These are phyloP conservation scores for Podila horticola DNA, from an alignment of 192 early-diverging fungal species.

Conservation along the genomic window DNA sequence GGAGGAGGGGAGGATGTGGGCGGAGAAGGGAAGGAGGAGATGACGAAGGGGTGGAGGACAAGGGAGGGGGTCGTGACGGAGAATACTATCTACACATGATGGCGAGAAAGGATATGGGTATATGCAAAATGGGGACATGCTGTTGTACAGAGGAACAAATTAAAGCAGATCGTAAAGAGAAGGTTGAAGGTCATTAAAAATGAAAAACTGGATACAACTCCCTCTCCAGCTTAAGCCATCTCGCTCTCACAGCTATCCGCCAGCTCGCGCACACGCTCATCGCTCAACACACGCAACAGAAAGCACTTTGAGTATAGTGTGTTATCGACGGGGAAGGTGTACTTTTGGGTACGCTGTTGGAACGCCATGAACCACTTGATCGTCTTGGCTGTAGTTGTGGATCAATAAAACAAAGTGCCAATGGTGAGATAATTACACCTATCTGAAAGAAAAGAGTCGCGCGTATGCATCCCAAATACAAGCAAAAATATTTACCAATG, in stretches of 20 bases:
- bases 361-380: constrained; percentile 49
- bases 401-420: neutral
- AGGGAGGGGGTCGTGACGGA: neutral
- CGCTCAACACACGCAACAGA: constrained; percentile 26
- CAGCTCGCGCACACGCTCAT: constrained; percentile 22
- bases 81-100: too few species aligned
- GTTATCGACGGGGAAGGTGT: constrained; percentile 36
- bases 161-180: neutral
- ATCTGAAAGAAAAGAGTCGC: neutral
- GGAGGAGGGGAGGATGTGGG: too few species aligned
- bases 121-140: too few species aligned
- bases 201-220: neutral
- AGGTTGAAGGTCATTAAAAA: neutral
- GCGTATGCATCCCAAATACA: neutral
- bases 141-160: neutral
- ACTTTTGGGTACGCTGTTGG: constrained; percentile 28
- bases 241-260: constrained; percentile 28
- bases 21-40: neutral
- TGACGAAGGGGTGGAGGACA: neutral
- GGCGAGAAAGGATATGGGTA: neutral
- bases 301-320: constrained; percentile 45
- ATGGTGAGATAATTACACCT: neutral
- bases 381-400: constrained; percentile 29
- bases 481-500: constrained; percentile 15
- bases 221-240: neutral